Evolutionary conservation across 2,329 filamentous ascomycete genomes (phyloP).

Genomic region (Phialocephala subalpina): DNA sequence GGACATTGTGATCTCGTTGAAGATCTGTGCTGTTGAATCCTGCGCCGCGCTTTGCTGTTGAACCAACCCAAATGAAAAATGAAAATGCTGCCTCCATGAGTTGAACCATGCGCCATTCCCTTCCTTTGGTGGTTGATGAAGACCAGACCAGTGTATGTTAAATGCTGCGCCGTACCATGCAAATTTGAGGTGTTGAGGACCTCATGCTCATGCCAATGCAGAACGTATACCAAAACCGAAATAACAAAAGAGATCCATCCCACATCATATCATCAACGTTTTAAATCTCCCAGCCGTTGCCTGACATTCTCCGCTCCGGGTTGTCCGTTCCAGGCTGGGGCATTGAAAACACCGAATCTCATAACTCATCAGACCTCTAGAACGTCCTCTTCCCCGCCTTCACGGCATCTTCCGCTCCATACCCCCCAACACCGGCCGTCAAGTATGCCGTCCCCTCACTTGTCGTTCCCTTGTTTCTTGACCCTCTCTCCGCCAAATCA

Average conservation of each 20-base stretch:
- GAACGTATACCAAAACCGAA: constrained; percentile 11
- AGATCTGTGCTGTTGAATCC: background rate
- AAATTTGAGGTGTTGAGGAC: constrained; percentile 34
- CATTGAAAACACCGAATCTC: no score
- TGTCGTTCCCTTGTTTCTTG: constrained; percentile 58
- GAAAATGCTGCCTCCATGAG: background rate
- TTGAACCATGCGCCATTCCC: constrained; percentile 4
- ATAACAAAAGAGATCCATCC: constrained; percentile 15
- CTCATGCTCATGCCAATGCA: constrained; percentile 22
- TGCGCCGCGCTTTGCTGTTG: background rate
- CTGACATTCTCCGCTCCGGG: no score
- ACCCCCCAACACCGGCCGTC: constrained; percentile 67
- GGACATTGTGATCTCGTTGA: background rate
- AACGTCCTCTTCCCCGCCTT: constrained; percentile 2
- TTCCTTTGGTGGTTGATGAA: constrained; percentile 16
- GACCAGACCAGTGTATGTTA: constrained; percentile 37
- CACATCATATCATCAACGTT: constrained; percentile 14
- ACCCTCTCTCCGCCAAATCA: constrained; percentile 81
- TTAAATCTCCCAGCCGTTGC: no score
- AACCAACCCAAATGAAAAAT: background rate
- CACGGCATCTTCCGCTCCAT: constrained; percentile 56
- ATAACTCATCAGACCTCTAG: background rate
- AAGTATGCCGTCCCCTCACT: constrained; percentile 58
- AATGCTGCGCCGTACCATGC: constrained; percentile 39
- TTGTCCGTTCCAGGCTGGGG: no score